Base-by-base conservation (phyloP, 2,329 filamentous ascomycete species). In the Dothidotthia symphoricarpi region DNA sequence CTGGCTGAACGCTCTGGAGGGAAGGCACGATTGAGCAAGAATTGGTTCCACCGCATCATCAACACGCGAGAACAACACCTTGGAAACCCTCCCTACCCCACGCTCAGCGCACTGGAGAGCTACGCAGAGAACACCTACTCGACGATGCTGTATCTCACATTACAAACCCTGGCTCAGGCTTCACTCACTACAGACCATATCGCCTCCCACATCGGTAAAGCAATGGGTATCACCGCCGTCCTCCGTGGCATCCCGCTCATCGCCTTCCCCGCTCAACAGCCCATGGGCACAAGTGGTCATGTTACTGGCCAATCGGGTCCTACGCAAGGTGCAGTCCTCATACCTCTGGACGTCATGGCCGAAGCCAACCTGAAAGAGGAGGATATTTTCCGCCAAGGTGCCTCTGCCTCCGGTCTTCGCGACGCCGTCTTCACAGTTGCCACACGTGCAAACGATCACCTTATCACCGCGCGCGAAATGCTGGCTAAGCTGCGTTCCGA, bases 71-170 rank as follows among this genome's bases (percentile, higher is more conserved):
- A 94, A 67, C 83, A 86, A 57, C 81, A 90, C 55, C 81, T 96
- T 68, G 82, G 83, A 27, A 93, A 95, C 62, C 80, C 85, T 15
- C 88, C 91, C 0, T 96, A 89, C 58, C 73, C 85, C 0, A 85
- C 72, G 32, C 66, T 97, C 30, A 75, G 79, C 2, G 77, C 82
- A 1, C 70, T 97, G 34, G 93, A 98, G 60, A 83, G 81, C 31
- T 96, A 97, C 60, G 88, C 88, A 1, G 93, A 98, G 68, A 89
- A 89, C 55, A 97, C 93, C 1, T 97, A 97, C 69, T 89, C 89
- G 13, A 95, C 88, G 0, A 74, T 97, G 29, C 81, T 95, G 68
- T 98, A 98, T 64, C 77, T 94, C 46, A 91, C 86, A 0, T 72
- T 97, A 25, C 88, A 88, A 13, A 76, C 85, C 6, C 70, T 96